Conservation (phyloP, 2,329 filamentous ascomycete species). For the Diplodia seriata region DNA sequence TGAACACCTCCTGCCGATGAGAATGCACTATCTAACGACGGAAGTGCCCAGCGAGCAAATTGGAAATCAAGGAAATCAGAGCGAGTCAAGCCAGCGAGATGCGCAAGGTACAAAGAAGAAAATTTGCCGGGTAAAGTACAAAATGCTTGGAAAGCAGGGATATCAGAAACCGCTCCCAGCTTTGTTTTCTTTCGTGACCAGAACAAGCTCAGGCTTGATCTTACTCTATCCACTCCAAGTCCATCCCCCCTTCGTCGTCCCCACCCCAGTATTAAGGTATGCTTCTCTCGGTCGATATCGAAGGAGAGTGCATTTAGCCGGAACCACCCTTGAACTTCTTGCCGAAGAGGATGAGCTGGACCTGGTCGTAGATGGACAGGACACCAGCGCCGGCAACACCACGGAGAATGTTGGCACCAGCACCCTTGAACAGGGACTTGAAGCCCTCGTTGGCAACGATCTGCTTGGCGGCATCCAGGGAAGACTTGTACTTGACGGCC, state of each 20-base stretch:
- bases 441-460: constrained; percentile 95
- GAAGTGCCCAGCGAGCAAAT: constrained; percentile 37
- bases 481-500: constrained; percentile 99
- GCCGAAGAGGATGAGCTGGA: constrained; percentile 98
- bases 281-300: constrained; percentile 11
- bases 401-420: constrained; percentile 99
- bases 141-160: constrained; percentile 40
- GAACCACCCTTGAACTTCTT: constrained; percentile 89
- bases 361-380: constrained; percentile 99
- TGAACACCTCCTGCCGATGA: constrained; percentile 29
- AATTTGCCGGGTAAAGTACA: constrained; percentile 52
- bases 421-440: constrained; percentile 99
- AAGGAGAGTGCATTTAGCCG: constrained; percentile 47
- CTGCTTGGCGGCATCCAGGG: constrained; percentile 92
- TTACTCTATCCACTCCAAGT: constrained; percentile 43
- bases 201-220: constrained; percentile 52
- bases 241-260: constrained; percentile 38
- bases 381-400: constrained; percentile 99
- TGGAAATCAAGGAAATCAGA: constrained; percentile 35
- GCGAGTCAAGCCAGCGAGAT: constrained; percentile 32
- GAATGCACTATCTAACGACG: constrained; percentile 36
- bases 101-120: constrained; percentile 39
- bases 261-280: constrained; percentile 25
- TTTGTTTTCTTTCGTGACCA: constrained; percentile 49
- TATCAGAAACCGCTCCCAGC: constrained; percentile 33